Base-by-base conservation (phyloP, 73 alveolate genomes). In the Stentor roeselii region DNA sequence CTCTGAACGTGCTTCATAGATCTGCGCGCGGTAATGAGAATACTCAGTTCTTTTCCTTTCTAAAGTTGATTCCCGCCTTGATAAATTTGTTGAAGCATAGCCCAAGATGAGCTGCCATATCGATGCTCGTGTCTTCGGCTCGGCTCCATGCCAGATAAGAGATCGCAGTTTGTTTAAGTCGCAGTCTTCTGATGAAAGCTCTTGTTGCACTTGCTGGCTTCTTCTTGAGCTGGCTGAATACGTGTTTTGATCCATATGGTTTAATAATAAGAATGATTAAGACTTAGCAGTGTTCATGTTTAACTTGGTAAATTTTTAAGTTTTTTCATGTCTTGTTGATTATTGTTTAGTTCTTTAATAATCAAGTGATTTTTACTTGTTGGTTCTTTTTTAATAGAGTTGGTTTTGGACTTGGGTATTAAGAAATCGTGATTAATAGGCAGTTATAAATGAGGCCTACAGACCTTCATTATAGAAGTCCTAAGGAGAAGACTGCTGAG, bases 111-210 rank as follows among this genome's bases (percentile, higher is more conserved):
- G 41, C 86, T 93, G 91, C 98, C 99, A 95, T 58, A 89, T 88
- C 36, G 77, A 88, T 35, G 94, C 84, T 42, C 99, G 59, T 41
- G 86, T 36, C 39, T 58, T 14, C 31, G 91, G 40, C 42, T 78
- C 86, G 36, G 93, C 90, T 0, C 99, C 99, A 38, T 86, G 86
- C 98, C 99, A 95, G 34, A 96, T 89, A 37, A 93, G 90, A 34
- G 85, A 59, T 78, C 89, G 89, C 67, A 94, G 78, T 40, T 82
- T 86, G 39, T 89, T 89, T 60, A 94, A 58, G 58, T 88, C 88
- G 34, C 80, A 67, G n/a, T 67, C 80, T 21, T 21, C 1, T 15
- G 80, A 15, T n/a, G 37, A 30, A 67, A 67, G n/a, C 34, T 67
- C 80, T 21, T 1, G 27, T n/a, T 30, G 80, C 27, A 67, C 34